These are phyloP conservation scores for Ceratocystis destructans DNA, from an alignment of 2,329 filamentous ascomycete genomes.

Conservation along the genomic window DNA sequence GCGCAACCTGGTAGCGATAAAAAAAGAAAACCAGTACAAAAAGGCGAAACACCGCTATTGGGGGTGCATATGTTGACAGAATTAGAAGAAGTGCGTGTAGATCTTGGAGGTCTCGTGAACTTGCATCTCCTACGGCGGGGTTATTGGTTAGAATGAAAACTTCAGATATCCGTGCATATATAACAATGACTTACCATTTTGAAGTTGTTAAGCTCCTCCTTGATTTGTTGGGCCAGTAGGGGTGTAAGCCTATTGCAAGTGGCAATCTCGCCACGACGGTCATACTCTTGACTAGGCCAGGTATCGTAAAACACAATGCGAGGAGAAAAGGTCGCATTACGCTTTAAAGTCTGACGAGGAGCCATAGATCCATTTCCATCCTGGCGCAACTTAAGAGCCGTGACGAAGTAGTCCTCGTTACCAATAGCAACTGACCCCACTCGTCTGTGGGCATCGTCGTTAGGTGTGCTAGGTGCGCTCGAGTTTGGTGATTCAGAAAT, in stretches of 20 bases:
- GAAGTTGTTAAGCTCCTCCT: slow-evolving; percentile 97
- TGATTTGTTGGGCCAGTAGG: slow-evolving; percentile 96
- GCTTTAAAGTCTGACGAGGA: slow-evolving; percentile 51
- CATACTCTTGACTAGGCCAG: slow-evolving; percentile 91
- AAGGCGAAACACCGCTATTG: slow-evolving; percentile 7
- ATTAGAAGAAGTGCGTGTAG: slow-evolving; percentile 99
- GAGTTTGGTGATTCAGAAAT: slow-evolving; percentile 68
- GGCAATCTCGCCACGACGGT: slow-evolving; percentile 86
- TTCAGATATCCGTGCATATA: background rate
- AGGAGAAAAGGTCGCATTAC: slow-evolving; percentile 68
- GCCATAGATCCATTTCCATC: slow-evolving; percentile 74
- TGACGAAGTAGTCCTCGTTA: slow-evolving; percentile 82
- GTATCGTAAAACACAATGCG: slow-evolving; percentile 92
- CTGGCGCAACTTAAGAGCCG: slow-evolving; percentile 55
- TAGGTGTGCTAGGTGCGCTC: slow-evolving; percentile 76
- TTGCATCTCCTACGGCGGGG: slow-evolving; percentile 74
- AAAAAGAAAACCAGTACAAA: background rate
- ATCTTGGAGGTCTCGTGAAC: slow-evolving; percentile 98
- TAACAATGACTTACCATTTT: slow-evolving; percentile 67
- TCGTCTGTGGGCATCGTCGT: slow-evolving; percentile 59
- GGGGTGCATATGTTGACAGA: slow-evolving; percentile 26
- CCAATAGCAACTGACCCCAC: slow-evolving; percentile 59
- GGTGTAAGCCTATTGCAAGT: slow-evolving; percentile 96
- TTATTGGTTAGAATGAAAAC: background rate
- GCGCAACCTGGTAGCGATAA: background rate